phyloP scores from a whole-genome alignment of 768 basidiomycete species.

The Fibroporia radiculosa region DNA sequence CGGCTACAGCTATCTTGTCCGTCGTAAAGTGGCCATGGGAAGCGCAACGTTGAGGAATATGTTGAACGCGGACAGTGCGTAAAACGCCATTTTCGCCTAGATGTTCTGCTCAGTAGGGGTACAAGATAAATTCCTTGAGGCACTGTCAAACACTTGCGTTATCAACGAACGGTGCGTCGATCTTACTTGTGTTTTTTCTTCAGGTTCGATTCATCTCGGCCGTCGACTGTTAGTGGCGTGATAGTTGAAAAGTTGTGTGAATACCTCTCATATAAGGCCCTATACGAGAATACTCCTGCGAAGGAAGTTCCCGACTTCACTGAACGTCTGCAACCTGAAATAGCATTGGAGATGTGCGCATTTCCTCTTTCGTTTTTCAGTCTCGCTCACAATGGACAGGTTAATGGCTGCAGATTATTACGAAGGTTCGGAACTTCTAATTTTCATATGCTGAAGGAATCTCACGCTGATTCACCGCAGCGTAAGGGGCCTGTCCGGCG shows the following conservation, averaged over 20 bases:
- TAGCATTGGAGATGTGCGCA: conserved; percentile 83
- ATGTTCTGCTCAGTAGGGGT: conserved; percentile 2
- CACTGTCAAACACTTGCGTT: conserved; percentile 58
- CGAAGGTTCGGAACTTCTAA: conserved; percentile 34
- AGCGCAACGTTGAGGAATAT: conserved; percentile 81
- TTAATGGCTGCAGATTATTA: conserved; percentile 60
- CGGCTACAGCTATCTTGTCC: conserved; percentile 75
- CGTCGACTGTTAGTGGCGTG: conserved; percentile 37
- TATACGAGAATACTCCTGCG: conserved; percentile 60
- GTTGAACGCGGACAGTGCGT: conserved; percentile 64
- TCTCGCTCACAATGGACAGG: conserved; percentile 22
- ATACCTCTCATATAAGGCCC: conserved; percentile 79
- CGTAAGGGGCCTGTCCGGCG: not conserved
- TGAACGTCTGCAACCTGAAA: conserved; percentile 80
- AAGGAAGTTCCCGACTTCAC: conserved; percentile 80
- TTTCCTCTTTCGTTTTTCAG: not conserved
- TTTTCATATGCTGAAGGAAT: not conserved
- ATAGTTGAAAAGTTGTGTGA: conserved; percentile 86
- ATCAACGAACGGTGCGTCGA: conserved; percentile 59
- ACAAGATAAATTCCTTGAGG: conserved; percentile 69
- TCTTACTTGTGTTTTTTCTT: not conserved
- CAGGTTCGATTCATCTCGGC: not conserved
- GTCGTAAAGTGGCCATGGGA: conserved; percentile 61
- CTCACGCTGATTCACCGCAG: not conserved
- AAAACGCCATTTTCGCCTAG: conserved; percentile 7